phyloP scores from a whole-genome alignment of 2,329 filamentous ascomycete species.

The Escovopsis sp. region DNA sequence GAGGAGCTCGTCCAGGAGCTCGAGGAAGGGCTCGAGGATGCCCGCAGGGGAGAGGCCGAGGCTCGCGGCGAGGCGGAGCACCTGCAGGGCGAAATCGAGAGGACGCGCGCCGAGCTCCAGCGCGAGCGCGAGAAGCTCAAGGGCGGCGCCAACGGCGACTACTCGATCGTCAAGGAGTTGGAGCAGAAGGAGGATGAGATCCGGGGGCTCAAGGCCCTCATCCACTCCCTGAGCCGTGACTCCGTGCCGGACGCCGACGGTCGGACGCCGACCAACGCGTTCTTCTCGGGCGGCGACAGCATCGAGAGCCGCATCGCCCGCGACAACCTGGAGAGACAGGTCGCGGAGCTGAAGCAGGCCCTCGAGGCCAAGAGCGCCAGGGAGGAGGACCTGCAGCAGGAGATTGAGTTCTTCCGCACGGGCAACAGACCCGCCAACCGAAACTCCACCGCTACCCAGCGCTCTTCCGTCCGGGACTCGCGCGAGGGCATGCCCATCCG shows the following conservation, averaged over 20 bases:
- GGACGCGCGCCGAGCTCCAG: slow-evolving; percentile 73
- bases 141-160: slow-evolving; percentile 25
- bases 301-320: slow-evolving; percentile 19
- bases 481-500: slow-evolving; percentile 46
- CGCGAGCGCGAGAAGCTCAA: slow-evolving; percentile 70
- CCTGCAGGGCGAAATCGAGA: slow-evolving; percentile 82
- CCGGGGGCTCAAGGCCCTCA: slow-evolving; percentile 90
- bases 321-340: slow-evolving; percentile 65
- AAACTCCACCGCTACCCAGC: slow-evolving; percentile 30
- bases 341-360: slow-evolving; percentile 60
- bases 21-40: slow-evolving; percentile 92
- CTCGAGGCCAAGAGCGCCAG: slow-evolving; percentile 57
- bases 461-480: slow-evolving; percentile 49
- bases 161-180: slow-evolving; percentile 53
- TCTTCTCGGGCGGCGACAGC: slow-evolving; percentile 16
- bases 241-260: slow-evolving; percentile 34
- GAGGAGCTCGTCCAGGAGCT: slow-evolving; percentile 94
- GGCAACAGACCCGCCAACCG: slow-evolving; percentile 14
- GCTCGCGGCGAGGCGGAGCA: slow-evolving; percentile 94
- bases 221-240: slow-evolving; percentile 81
- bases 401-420: slow-evolving; percentile 53
- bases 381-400: slow-evolving; percentile 76
- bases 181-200: slow-evolving; percentile 97
- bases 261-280: slow-evolving; percentile 19
- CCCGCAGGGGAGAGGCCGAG: slow-evolving; percentile 84